Percentiles rank a stretch among this genome's conserved stretches.
Evolutionary conservation across 495 filamentous ascomycete genomes (phyloP).

Genomic region (Paragyromitra xinjiangensis): DNA sequence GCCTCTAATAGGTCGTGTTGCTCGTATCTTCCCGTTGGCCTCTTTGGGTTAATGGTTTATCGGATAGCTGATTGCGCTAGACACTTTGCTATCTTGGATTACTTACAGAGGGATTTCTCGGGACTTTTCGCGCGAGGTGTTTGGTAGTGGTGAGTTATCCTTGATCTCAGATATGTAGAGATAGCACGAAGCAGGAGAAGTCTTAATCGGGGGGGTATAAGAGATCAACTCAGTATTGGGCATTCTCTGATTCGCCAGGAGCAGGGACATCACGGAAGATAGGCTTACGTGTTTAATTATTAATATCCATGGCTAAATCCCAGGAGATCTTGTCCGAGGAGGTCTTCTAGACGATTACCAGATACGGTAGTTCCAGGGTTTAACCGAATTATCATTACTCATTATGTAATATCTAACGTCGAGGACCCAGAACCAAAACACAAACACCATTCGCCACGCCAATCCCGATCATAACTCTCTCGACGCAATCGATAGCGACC

Average conservation of each 20-base stretch:
- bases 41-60: too few relatives aligned
- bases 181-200: too few relatives aligned
- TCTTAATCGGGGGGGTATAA: background rate
- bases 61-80: too few relatives aligned
- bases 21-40: too few relatives aligned
- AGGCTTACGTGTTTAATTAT: background rate
- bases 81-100: too few relatives aligned
- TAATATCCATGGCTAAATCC: background rate
- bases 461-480: conserved; percentile 5
- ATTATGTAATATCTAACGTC: conserved; percentile 1
- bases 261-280: background rate
- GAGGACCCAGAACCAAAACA: background rate
- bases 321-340: background rate
- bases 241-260: background rate
- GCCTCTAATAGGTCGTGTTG: too few relatives aligned
- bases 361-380: background rate
- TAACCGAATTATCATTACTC: conserved; percentile 13
- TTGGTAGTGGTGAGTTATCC: too few relatives aligned
- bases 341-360: background rate
- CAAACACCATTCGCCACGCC: conserved; percentile 23
- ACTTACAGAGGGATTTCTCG: too few relatives aligned
- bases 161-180: too few relatives aligned
- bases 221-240: background rate
- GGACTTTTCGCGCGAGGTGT: too few relatives aligned
- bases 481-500: conserved; percentile 11